Evolutionary conservation across 2,329 filamentous ascomycete species (phyloP), one percentile per base, ranked within the genome.

Genomic region (Huntiella bhutanensis): DNA sequence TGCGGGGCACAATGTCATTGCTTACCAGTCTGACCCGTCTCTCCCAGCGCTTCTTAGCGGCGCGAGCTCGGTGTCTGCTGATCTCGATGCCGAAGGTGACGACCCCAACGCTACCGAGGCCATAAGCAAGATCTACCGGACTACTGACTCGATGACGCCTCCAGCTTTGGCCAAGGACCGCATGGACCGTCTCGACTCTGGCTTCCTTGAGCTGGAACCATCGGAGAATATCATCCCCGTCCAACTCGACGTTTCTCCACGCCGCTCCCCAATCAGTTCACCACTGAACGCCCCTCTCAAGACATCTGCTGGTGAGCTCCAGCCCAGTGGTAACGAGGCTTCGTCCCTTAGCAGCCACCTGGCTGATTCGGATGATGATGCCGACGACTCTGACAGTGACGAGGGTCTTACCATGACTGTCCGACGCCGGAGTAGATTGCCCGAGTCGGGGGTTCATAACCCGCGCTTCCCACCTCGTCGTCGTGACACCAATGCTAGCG

Each of bases 21-120:
- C 62, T 2, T 77, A 76, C 56, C 72, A 71, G 47, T 79, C 75
- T 3, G 75, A 79, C 45, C 75, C 74, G 0, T 80, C 75, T 4
- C 59, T 80, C 2, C 75, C 75, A 8, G 74, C 75, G 5, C 60
- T 79, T 5, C 63, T 79, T 8, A 79, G 75, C 48, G 72, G 75
- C 8, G 72, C 74, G 6, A 77, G 74, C 54, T 80, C 75, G 2
- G 67, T 78, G 7, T 79, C 73, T 11, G 73, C 71, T 1, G 75
- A 78, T 52, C 62, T 70, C 16, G 75, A 80, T 51, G 33, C 28
- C 28, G 40, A 41, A 1, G 71, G 68, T 1, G 75, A 79, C 42
- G 71, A 76, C 35, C 60, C 77, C 3, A 60, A 67, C 46, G 63
- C 60, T 16, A 70, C 70, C 7, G 68, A 66, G 4, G 59, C 64